Conservation (phyloP, 139 green algal genomes). For the Pleodorina starrii region DNA sequence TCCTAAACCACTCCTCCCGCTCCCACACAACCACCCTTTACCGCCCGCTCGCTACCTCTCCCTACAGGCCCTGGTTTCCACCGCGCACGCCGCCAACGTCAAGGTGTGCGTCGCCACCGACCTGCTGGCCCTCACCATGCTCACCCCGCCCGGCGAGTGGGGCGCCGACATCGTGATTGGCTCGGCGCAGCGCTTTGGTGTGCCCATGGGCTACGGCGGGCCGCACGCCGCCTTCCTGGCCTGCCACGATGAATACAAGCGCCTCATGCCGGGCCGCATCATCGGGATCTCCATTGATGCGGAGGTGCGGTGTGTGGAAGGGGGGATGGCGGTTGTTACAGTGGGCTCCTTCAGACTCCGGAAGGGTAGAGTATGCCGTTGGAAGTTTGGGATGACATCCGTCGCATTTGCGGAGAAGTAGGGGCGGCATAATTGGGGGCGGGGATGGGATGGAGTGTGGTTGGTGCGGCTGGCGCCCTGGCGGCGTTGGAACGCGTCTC, state of each 20-base stretch:
- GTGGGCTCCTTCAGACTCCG: too few relatives aligned
- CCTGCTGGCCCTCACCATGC: slow-evolving; percentile 95
- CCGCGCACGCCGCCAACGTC: slow-evolving; percentile 75
- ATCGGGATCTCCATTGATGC: slow-evolving; percentile 96
- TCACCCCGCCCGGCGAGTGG: slow-evolving; percentile 96
- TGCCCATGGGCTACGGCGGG: slow-evolving; percentile 98
- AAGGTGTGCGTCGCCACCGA: slow-evolving; percentile 95
- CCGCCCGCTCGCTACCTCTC: too few relatives aligned
- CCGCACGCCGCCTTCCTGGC: slow-evolving; percentile 99
- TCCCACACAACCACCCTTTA: too few relatives aligned
- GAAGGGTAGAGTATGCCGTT: too few relatives aligned
- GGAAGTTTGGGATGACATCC: too few relatives aligned
- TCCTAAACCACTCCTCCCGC: neutral
- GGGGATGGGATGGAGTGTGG: too few relatives aligned
- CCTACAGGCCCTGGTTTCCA: slow-evolving; percentile 62
- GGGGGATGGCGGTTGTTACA: neutral
- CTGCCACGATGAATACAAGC: slow-evolving; percentile 82
- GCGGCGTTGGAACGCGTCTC: too few relatives aligned
- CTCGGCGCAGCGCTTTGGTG: slow-evolving; percentile 90
- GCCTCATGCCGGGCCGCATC: slow-evolving; percentile 96
- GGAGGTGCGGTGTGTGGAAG: neutral
- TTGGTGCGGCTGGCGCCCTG: too few relatives aligned
- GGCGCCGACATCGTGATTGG: slow-evolving; percentile 98
- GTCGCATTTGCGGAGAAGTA: neutral
- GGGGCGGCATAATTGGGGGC: neutral